Conservation (phyloP, 1,139 yeast species). For the Saccharomyces hybrid region DNA sequence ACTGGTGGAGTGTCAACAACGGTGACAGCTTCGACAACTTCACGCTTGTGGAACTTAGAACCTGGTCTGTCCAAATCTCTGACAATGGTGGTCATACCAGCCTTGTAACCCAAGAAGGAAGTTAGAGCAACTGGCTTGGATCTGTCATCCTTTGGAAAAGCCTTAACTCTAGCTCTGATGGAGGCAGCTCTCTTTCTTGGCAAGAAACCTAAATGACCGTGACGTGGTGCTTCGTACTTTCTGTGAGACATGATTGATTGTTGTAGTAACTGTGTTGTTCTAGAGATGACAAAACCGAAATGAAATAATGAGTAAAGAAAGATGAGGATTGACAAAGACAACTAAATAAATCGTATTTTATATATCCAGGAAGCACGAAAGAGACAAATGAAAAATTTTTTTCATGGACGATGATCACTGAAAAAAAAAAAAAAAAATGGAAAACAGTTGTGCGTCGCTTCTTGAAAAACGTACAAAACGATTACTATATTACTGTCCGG, state of each 20-base stretch:
- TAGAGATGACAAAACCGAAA: neutral
- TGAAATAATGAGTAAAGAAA: neutral
- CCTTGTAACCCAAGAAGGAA: conserved; percentile 97
- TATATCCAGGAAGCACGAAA: neutral
- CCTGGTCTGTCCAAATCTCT: conserved; percentile 99
- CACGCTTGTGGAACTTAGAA: conserved; percentile 99
- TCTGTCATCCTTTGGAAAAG: conserved; percentile 98
- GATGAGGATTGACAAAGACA: neutral
- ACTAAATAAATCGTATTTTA: neutral
- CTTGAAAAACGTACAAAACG: neutral
- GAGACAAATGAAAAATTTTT: neutral
- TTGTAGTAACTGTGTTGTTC: neutral
- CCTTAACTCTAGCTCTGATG: conserved; percentile 97
- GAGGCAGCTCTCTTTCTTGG: conserved; percentile 99
- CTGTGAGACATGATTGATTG: conserved; percentile 83
- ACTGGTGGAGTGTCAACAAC: conserved; percentile 99
- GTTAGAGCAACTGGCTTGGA: conserved; percentile 98
- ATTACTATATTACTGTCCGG: neutral
- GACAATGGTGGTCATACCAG: conserved; percentile 99
- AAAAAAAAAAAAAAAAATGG: neutral
- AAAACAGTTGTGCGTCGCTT: neutral
- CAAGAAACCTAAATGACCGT: conserved; percentile 98
- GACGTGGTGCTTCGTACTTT: conserved; percentile 99
- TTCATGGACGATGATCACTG: neutral
- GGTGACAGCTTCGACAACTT: conserved; percentile 98